Evolutionary conservation across 768 basidiomycete genomes (phyloP).

Genomic region (Wakefieldia striispora): DNA sequence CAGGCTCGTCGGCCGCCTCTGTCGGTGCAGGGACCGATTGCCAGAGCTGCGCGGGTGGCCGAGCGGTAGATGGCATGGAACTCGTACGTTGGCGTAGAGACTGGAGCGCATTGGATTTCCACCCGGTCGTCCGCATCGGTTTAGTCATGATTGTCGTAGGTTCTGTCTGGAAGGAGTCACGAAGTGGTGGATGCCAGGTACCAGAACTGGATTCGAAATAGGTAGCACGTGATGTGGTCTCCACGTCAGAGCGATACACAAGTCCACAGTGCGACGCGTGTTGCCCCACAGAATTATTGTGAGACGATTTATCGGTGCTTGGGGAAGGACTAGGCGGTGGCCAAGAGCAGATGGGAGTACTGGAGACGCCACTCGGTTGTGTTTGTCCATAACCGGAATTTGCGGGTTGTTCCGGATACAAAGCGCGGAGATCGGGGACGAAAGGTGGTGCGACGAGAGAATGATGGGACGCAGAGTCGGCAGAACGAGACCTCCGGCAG

Average conservation of each 20-base stretch:
- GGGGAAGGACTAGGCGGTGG: conserved; percentile 13
- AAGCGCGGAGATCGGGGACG: conserved; percentile 14
- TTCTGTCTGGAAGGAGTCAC: background rate
- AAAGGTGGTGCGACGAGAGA: conserved; percentile 7
- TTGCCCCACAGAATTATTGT: conserved; percentile 5
- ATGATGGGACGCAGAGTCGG: conserved; percentile 7
- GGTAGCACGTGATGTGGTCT: conserved; percentile 8
- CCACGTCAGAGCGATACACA: conserved; percentile 10
- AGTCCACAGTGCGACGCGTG: conserved; percentile 2
- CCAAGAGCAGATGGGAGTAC: conserved; percentile 22
- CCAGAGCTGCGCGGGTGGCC: conserved; percentile 22
- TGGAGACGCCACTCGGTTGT: conserved; percentile 5
- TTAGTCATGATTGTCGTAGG: conserved; percentile 3
- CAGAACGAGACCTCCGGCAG: background rate
- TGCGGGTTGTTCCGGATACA: conserved; percentile 10
- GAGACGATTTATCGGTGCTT: background rate
- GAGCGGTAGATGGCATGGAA: conserved; percentile 13
- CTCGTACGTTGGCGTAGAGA: conserved; percentile 13
- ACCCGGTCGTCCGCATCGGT: conserved; percentile 3
- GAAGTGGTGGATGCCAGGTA: conserved; percentile 7
- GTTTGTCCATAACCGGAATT: conserved; percentile 7
- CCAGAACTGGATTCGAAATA: conserved; percentile 4
- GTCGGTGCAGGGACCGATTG: conserved; percentile 12
- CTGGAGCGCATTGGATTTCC: conserved; percentile 20
- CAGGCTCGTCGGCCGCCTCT: background rate